These are phyloP conservation scores for Trichosporon ovoides DNA, from an alignment of 1,284 basidiomycete species.

Conservation along the genomic window DNA sequence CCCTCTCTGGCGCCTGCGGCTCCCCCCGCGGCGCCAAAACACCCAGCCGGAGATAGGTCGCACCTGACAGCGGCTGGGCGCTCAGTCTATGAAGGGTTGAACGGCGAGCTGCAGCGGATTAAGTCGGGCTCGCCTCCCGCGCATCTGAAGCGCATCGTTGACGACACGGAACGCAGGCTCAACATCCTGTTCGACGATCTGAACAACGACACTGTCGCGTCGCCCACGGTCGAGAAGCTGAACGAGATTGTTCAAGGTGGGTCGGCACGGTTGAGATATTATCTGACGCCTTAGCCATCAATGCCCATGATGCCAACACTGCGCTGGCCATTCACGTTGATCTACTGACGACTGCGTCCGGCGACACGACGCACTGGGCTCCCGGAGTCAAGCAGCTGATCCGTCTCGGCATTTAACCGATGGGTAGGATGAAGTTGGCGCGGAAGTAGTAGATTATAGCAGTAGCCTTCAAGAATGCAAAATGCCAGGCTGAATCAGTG, in stretches of 20 bases:
- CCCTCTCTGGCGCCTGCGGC: slow-evolving; percentile 28
- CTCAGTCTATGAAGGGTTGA: slow-evolving; percentile 65
- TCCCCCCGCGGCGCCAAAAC: slow-evolving; percentile 49
- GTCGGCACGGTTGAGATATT: too few species aligned
- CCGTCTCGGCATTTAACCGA: slow-evolving; percentile 27
- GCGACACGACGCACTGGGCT: slow-evolving; percentile 82
- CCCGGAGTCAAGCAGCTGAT: slow-evolving; percentile 73
- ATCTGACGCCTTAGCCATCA: slow-evolving; percentile 58
- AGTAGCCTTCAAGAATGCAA: neutral
- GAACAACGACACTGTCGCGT: slow-evolving; percentile 83
- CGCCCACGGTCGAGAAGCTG: slow-evolving; percentile 63
- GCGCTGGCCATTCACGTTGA: slow-evolving; percentile 74
- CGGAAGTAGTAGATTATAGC: neutral
- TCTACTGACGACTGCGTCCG: slow-evolving; percentile 66
- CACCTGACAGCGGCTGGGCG: slow-evolving; percentile 73
- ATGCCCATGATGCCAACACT: slow-evolving; percentile 61
- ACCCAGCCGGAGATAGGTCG: slow-evolving; percentile 81
- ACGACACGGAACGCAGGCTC: slow-evolving; percentile 82
- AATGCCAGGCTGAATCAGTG: neutral
- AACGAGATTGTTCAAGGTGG: slow-evolving; percentile 65
- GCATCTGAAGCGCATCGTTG: slow-evolving; percentile 69
- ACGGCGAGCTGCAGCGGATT: slow-evolving; percentile 59
- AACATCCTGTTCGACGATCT: slow-evolving; percentile 83
- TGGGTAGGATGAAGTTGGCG: neutral
- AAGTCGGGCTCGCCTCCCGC: slow-evolving; percentile 59